Evolutionary conservation across 2,329 filamentous ascomycete species (phyloP).

Genomic region (Leptodontidium sp.): DNA sequence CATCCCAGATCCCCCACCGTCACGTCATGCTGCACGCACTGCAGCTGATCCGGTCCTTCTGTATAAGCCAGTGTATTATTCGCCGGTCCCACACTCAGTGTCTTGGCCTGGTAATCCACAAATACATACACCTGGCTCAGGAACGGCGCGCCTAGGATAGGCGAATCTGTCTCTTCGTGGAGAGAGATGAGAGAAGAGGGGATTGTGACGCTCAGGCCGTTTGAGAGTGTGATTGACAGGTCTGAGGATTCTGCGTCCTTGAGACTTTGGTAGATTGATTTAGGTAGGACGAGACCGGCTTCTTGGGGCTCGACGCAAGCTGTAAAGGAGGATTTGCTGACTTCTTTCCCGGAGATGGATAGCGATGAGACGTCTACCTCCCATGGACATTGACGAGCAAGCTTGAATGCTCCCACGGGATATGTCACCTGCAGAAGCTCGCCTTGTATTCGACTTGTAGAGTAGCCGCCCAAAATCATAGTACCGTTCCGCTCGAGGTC

Average conservation of each 20-base stretch:
- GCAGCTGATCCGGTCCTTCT: conserved; percentile 18
- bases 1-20: conserved; percentile 23
- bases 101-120: conserved; percentile 27
- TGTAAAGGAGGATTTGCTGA: conserved; percentile 17
- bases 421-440: conserved; percentile 21
- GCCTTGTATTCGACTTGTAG: conserved; percentile 17
- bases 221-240: conserved; percentile 20
- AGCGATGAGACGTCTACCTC: conserved; percentile 22
- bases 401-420: conserved; percentile 18
- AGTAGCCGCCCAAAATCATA: conserved; percentile 26
- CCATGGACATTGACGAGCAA: conserved; percentile 25
- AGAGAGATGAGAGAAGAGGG: conserved; percentile 18
- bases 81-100: conserved; percentile 25
- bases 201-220: conserved; percentile 16
- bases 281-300: conserved; percentile 15
- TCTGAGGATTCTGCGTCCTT: background rate
- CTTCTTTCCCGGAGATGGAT: background rate
- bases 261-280: background rate
- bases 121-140: conserved; percentile 28
- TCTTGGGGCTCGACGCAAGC: conserved; percentile 29
- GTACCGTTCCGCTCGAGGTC: conserved; percentile 20
- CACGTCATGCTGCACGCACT: conserved; percentile 22
- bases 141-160: conserved; percentile 28
- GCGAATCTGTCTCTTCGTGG: conserved; percentile 16
- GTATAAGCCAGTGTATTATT: conserved; percentile 22